Evolutionary conservation across 306 rosid species (phyloP).

Genomic region (Datisca glomerata): DNA sequence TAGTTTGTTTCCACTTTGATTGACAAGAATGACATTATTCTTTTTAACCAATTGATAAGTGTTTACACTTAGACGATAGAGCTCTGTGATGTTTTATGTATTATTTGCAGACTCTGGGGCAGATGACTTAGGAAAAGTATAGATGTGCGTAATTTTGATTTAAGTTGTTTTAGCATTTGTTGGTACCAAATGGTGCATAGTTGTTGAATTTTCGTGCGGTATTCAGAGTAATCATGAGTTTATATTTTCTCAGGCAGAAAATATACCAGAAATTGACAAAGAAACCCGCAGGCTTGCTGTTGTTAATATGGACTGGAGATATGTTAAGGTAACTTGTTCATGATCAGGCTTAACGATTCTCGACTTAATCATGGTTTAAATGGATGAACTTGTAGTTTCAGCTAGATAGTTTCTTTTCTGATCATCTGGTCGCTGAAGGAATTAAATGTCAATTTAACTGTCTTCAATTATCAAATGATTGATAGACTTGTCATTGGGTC

Average conservation of each 20-base stretch:
- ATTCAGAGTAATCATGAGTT: background rate
- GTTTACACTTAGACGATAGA: background rate
- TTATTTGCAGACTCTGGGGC: too few relatives aligned
- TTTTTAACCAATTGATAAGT: too few relatives aligned
- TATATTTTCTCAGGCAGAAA: constrained; percentile 31
- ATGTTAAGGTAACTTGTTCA: constrained; percentile 57
- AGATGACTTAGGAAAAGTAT: too few relatives aligned
- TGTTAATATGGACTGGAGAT: constrained; percentile 88
- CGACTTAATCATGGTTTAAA: background rate
- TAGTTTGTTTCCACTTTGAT: background rate
- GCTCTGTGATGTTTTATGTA: background rate
- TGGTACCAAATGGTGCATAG: background rate
- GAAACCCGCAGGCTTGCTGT: constrained; percentile 71
- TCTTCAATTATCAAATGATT: too few relatives aligned
- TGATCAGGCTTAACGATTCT: background rate
- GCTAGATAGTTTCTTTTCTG: too few relatives aligned
- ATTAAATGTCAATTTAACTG: too few relatives aligned
- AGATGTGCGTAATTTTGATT: background rate
- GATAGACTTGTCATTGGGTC: too few relatives aligned
- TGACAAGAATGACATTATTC: background rate
- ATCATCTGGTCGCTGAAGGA: too few relatives aligned
- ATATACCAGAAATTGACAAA: constrained; percentile 38
- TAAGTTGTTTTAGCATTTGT: background rate
- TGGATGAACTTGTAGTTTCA: constrained; percentile 1
- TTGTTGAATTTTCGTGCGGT: background rate